Base-by-base conservation (phyloP, 1,139 yeast genomes). In the Protomyces inundatus region DNA sequence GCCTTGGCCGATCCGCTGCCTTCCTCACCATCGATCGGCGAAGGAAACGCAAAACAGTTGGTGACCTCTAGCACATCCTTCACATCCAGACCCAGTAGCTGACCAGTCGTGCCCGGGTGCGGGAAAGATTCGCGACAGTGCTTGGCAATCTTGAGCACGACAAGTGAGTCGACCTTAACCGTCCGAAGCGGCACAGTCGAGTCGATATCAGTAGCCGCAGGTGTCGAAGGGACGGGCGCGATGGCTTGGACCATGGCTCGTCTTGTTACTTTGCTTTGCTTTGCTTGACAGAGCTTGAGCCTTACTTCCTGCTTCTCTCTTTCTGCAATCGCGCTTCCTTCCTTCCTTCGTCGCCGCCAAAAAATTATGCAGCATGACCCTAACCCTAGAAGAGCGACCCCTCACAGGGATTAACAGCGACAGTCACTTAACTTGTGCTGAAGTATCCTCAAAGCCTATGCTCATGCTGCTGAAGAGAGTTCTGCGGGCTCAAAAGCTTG, bases 51-150 rank as follows among this genome's bases (percentile, higher is more conserved):
- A 71, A 81, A 83, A 51, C 85, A 80, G 71, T 87, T 88, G 35
- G 91, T 81, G 55, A 81, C 75, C 55, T 77, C 76, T 36, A 81
- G 72, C 34, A 68, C 81, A 45, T 76, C 82, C 68, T 80, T 83
- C 65, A 83, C 84, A 73, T 87, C 90, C 68, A 87, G 81, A 23
- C 96, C 97, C 65, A 87, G 82, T 64, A 90, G 79, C 56, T 91
- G 85, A 37, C 97, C 97, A 36, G 88, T 81, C 65, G 82, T 86
- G 6, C 64, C 70, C 40, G 86, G 78, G 23, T 84, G 79, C 51
- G 95, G 90, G 72, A 80, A 82, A 71, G 82, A 79, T 67, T 86
- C 89, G 52, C 89, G 81, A 14, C 90, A 84, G 74, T 88, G 90
- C 74, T 87, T 85, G 69, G 87, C 79, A 69, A 90, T 80, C 68